Conservation (phyloP, 2,329 filamentous ascomycete species). For the Paraconiothyrium sp. region DNA sequence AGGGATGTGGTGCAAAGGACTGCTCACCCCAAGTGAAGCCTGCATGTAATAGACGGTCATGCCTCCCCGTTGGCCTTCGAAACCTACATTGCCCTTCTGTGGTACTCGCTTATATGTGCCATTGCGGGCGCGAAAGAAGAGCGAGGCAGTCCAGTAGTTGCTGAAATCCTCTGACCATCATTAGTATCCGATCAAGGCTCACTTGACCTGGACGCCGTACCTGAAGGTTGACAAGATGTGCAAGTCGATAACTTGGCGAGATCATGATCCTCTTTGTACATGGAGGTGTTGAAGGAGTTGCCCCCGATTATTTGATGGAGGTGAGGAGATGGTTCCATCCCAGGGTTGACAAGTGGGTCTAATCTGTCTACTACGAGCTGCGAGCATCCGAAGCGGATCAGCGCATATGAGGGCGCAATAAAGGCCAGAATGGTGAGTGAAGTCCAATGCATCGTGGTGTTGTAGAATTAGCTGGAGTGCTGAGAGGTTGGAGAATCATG, state of each 20-base stretch:
- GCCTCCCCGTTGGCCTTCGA: constrained; percentile 37
- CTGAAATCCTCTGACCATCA: constrained; percentile 22
- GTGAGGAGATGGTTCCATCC: constrained; percentile 28
- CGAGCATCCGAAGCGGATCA: constrained; percentile 22
- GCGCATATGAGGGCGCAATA: constrained; percentile 28
- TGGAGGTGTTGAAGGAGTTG: constrained; percentile 35
- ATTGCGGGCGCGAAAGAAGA: constrained; percentile 37
- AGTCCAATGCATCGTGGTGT: constrained; percentile 28
- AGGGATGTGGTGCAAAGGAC: background rate
- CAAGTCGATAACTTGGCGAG: constrained; percentile 34
- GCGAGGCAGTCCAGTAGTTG: constrained; percentile 41
- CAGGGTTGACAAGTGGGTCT: constrained; percentile 41
- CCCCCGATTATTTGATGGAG: constrained; percentile 41
- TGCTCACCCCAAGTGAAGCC: constrained; percentile 29
- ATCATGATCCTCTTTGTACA: constrained; percentile 33
- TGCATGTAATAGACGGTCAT: constrained; percentile 45
- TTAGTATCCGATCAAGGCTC: background rate
- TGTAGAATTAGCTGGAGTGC: background rate
- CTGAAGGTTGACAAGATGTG: constrained; percentile 36
- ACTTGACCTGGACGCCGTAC: constrained; percentile 27
- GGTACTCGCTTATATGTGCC: constrained; percentile 38
- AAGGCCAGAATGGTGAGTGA: constrained; percentile 28
- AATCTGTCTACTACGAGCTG: constrained; percentile 32
- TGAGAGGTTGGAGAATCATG: background rate
- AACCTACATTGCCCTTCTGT: constrained; percentile 37